Evolutionary conservation across 2,329 filamentous ascomycete species (phyloP), one percentile per base, ranked within the genome.

Genomic region (Coniochaeta pulveracea): DNA sequence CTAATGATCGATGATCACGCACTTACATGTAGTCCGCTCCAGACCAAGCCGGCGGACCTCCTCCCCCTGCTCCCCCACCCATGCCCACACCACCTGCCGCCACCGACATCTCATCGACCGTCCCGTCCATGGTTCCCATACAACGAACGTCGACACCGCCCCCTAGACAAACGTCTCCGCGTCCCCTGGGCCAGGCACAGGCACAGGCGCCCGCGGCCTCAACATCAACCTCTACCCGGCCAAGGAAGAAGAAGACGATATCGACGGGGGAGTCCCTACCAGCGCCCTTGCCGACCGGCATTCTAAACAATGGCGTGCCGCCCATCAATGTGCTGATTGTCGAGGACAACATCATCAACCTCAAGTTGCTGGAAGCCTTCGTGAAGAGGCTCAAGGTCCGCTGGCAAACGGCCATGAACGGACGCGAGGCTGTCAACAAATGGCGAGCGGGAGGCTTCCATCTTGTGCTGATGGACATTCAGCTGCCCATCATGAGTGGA

Each of bases 301-400:
- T 84, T 47, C 69, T 93, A 18, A 85, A 89, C 44, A 80, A 79
- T 34, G 78, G 78, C 2, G 85, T 96, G 1, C 91, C 91, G 6
- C 89, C 91, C 2, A 96, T 98, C 60, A 96, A 93, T 46, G 88
- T 96, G 6, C 67, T 98, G 26, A 94, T 98, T 39, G 91, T 98
- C 10, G 91, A 98, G 61, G 91, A 98, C 61, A 98, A 98, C 56
- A 86, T 91, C 42, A 96, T 98, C 68, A 98, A 96, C 51, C 64
- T 96, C 44, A 84, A 85, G 49, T 76, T 98, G 8, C 65, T 98
- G 22, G 89, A 95, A 51, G 86, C 88, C 1, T 93, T 98, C 50
- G 89, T 96, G 67, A 94, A 95, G 60, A 72, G 86, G 31, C 68
- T 98, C 32, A 95, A 94, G 51, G 91, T 98, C 6, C 76, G 91